Evolutionary conservation across 768 basidiomycete species (phyloP).

Genomic region (Xanthoconium stramineum): DNA sequence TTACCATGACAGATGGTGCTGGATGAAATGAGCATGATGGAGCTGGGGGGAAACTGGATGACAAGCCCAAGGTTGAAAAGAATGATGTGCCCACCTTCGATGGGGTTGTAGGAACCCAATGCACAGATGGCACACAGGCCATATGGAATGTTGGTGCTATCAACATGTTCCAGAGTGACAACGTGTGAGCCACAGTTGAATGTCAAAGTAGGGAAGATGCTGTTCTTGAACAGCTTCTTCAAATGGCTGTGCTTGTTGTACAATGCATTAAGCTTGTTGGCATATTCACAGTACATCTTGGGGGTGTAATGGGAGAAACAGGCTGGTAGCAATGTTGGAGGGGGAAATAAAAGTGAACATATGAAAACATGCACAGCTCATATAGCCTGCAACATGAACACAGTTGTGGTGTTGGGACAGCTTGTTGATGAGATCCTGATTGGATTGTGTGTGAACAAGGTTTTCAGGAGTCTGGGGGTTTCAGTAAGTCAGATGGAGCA

Average conservation of each 20-base stretch:
- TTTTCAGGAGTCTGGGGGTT: no score
- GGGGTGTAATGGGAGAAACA: not conserved
- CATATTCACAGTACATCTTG: not conserved
- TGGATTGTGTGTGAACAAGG: no score
- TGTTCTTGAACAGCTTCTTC: slow-evolving; percentile 5
- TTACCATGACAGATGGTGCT: slow-evolving; percentile 1
- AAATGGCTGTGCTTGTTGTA: not conserved
- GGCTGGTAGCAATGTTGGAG: not conserved
- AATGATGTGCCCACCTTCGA: not conserved
- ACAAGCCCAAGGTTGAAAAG: not conserved
- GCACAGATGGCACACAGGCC: slow-evolving; percentile 34
- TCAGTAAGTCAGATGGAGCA: no score
- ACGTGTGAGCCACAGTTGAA: slow-evolving; percentile 32
- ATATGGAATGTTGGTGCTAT: slow-evolving; percentile 30
- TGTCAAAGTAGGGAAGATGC: slow-evolving; percentile 23
- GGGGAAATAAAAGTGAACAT: no score
- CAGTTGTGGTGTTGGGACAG: no score
- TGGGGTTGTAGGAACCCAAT: slow-evolving; percentile 13
- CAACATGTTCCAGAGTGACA: slow-evolving; percentile 19
- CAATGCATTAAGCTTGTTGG: slow-evolving; percentile 4
- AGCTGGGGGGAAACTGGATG: not conserved
- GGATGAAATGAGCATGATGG: not conserved
- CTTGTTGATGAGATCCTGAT: no score
- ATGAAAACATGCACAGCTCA: no score
- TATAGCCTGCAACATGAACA: no score